A percentile compares a stretch with the other conserved stretches of the same genome.
These are phyloP conservation scores for Starmerella apis DNA, from an alignment of 805 yeast genomes.

Conservation along the genomic window DNA sequence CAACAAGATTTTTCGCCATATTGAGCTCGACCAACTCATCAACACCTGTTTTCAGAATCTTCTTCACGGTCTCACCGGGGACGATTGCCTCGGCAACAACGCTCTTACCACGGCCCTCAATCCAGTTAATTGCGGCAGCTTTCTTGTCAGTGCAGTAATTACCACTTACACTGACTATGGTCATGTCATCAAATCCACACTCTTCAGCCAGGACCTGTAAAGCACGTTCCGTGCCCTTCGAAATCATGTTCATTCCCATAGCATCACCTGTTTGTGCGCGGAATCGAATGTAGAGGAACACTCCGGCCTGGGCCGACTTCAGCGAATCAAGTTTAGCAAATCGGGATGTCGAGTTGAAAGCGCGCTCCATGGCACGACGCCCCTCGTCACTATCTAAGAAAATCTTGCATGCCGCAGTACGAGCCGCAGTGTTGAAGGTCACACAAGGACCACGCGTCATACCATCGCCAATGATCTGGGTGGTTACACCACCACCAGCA, in stretches of 20 bases:
- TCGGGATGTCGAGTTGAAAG: conserved; percentile 92
- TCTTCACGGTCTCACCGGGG: conserved; percentile 68
- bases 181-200: conserved; percentile 92
- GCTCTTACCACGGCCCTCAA: conserved; percentile 97
- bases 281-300: conserved; percentile 76
- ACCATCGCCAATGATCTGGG: conserved; percentile 90
- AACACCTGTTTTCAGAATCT: conserved; percentile 83
- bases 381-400: conserved; percentile 98
- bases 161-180: conserved; percentile 84
- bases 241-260: conserved; percentile 99
- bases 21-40: conserved; percentile 86
- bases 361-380: conserved; percentile 64
- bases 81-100: conserved; percentile 92
- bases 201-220: conserved; percentile 75
- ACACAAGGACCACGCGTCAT: conserved; percentile 99
- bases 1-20: conserved; percentile 78
- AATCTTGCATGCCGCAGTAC: conserved; percentile 89
- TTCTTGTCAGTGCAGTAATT: conserved; percentile 96
- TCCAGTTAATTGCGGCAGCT: conserved; percentile 98
- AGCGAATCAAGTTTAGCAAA: conserved; percentile 89
- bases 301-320: conserved; percentile 92
- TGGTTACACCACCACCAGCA: conserved; percentile 89
- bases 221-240: conserved; percentile 90
- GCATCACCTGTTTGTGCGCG: conserved; percentile 99
- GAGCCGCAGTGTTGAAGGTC: conserved; percentile 62